phyloP scores from a whole-genome alignment of 371 early-diverging fungal species.

The Syncephalis plumigaleata region DNA sequence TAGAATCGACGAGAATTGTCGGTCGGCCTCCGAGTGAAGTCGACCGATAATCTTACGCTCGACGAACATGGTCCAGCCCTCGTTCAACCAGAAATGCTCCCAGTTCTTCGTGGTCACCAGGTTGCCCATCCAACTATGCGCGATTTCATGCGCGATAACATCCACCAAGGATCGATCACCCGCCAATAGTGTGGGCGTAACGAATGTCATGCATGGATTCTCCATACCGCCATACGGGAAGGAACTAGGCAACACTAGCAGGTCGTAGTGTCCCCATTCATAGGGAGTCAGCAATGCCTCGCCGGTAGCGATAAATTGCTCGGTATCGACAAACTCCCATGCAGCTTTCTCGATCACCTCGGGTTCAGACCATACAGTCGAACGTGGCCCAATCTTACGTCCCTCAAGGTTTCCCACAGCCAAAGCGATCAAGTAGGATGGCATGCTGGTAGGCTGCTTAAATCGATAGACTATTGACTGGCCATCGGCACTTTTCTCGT shows the following conservation, averaged over 20 bases:
- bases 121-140: slow-evolving; percentile 94
- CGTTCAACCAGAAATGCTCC: slow-evolving; percentile 87
- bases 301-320: slow-evolving; percentile 67
- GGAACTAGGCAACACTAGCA: slow-evolving; percentile 55
- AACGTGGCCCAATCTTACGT: slow-evolving; percentile 71
- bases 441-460: slow-evolving; percentile 53
- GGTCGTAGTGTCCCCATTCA: slow-evolving; percentile 92
- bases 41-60: slow-evolving; percentile 84
- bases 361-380: slow-evolving; percentile 91
- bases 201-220: slow-evolving; percentile 88
- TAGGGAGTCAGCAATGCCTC: slow-evolving; percentile 81
- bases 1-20: slow-evolving; percentile 79
- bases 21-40: slow-evolving; percentile 62
- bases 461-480: slow-evolving; percentile 34
- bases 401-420: slow-evolving; percentile 77
- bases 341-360: slow-evolving; percentile 78
- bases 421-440: slow-evolving; percentile 87
- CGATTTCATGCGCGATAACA: slow-evolving; percentile 93
- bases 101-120: slow-evolving; percentile 82
- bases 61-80: slow-evolving; percentile 88
- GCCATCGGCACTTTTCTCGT: slow-evolving; percentile 21
- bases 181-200: slow-evolving; percentile 77
- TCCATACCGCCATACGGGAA: slow-evolving; percentile 98
- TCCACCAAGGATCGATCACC: slow-evolving; percentile 91
- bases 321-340: slow-evolving; percentile 90